These are phyloP conservation scores for Arthromyces matolae DNA, from an alignment of 768 basidiomycete genomes.

Conservation along the genomic window DNA sequence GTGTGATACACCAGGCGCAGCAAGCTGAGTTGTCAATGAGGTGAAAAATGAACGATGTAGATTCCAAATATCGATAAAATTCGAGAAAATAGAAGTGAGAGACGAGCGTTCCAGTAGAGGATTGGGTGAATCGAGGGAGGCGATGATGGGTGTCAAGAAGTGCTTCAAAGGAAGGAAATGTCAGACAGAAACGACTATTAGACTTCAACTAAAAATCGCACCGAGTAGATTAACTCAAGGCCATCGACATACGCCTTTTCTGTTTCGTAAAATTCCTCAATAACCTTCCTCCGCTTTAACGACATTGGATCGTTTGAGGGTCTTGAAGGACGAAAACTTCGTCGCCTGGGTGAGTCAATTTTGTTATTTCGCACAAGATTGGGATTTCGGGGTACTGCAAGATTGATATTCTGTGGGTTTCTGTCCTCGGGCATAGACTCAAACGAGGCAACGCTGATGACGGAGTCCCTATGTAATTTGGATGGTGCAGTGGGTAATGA, in stretches of 20 bases:
- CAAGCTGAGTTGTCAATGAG: slow-evolving; percentile 47
- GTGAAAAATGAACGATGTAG: slow-evolving; percentile 73
- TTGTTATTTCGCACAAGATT: slow-evolving; percentile 27
- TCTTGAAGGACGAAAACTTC: slow-evolving; percentile 34
- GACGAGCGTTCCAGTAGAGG: slow-evolving; percentile 68
- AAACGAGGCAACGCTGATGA: slow-evolving; percentile 69
- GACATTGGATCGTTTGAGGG: slow-evolving; percentile 46
- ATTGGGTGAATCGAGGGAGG: slow-evolving; percentile 62
- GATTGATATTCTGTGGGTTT: slow-evolving; percentile 22
- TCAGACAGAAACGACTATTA: neutral
- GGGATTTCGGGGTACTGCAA: slow-evolving; percentile 28
- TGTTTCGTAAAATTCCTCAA: slow-evolving; percentile 80
- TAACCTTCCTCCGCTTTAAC: slow-evolving; percentile 60
- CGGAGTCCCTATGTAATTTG: slow-evolving; percentile 55
- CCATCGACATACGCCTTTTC: slow-evolving; percentile 81
- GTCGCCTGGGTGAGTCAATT: slow-evolving; percentile 34
- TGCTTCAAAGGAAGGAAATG: slow-evolving; percentile 43
- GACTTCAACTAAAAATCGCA: slow-evolving; percentile 30
- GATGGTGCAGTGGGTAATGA: slow-evolving; percentile 54
- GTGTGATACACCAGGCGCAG: slow-evolving; percentile 22
- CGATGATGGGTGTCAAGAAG: slow-evolving; percentile 77
- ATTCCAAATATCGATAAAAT: slow-evolving; percentile 91
- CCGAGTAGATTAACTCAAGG: slow-evolving; percentile 78
- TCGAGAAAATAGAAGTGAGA: slow-evolving; percentile 76
- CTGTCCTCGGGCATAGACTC: slow-evolving; percentile 64